Conservation (phyloP, 2,329 filamentous ascomycete species). For the Pseudogymnoascus sp. region DNA sequence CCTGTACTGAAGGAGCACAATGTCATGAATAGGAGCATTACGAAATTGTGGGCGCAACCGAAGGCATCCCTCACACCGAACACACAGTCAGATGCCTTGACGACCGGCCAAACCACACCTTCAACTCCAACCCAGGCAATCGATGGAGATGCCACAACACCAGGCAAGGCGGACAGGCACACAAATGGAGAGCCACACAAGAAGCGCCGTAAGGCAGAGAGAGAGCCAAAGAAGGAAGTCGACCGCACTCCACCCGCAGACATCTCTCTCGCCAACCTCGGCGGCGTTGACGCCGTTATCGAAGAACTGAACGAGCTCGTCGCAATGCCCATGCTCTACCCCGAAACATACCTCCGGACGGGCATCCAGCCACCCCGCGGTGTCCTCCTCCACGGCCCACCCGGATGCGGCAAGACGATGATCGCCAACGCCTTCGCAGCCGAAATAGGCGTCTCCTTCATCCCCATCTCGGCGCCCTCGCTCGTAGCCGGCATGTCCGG, state of each 20-base stretch:
- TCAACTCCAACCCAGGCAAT: slow-evolving; percentile 18
- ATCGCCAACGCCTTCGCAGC: slow-evolving; percentile 74
- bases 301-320: slow-evolving; percentile 61
- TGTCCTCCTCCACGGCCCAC: slow-evolving; percentile 72
- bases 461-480: slow-evolving; percentile 72
- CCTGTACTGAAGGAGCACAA: slow-evolving; percentile 40
- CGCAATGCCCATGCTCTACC: slow-evolving; percentile 61
- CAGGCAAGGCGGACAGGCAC: slow-evolving; percentile 40
- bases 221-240: slow-evolving; percentile 39
- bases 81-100: not conserved
- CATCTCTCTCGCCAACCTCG: slow-evolving; percentile 62
- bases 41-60: slow-evolving; percentile 46
- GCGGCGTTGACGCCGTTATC: slow-evolving; percentile 66
- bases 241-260: slow-evolving; percentile 59
- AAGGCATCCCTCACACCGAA: slow-evolving; percentile 18
- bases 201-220: slow-evolving; percentile 54
- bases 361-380: slow-evolving; percentile 64
- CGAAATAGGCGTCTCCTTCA: slow-evolving; percentile 66
- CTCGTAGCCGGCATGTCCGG: slow-evolving; percentile 82
- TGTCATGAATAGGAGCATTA: slow-evolving; percentile 57
- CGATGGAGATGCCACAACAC: slow-evolving; percentile 11
- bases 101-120: slow-evolving; percentile 12
- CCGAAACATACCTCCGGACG: slow-evolving; percentile 55
- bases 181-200: slow-evolving; percentile 56
- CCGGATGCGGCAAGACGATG: slow-evolving; percentile 80